These are phyloP conservation scores for Suillus tomentosus DNA, from an alignment of 768 basidiomycete genomes.

Conservation along the genomic window DNA sequence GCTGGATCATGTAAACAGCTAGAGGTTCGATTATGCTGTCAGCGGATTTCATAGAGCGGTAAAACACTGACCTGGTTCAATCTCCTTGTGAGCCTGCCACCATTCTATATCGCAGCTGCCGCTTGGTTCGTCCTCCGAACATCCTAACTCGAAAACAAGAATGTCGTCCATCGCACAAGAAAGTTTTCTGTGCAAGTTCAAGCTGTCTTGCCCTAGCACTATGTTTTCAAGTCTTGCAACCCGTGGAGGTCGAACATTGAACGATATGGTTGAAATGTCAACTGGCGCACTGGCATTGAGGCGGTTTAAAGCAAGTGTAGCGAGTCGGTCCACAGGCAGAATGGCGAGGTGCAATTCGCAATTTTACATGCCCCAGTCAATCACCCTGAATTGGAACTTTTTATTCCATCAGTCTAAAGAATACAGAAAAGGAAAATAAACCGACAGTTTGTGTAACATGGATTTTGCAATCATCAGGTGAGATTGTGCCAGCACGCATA, in stretches of 20 bases:
- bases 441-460: neutral
- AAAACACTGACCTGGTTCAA: neutral
- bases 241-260: neutral
- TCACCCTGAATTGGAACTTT: no score
- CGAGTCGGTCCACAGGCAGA: neutral
- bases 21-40: neutral
- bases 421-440: neutral
- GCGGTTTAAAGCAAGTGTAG: neutral
- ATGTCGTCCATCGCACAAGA: neutral
- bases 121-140: neutral
- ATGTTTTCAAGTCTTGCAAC: neutral
- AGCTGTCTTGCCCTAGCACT: neutral
- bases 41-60: neutral
- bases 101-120: neutral
- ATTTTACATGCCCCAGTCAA: no score
- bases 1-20: neutral
- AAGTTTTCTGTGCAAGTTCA: constrained; percentile 1
- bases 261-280: neutral
- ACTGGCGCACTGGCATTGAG: neutral
- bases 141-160: constrained; percentile 1
- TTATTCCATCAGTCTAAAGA: no score
- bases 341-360: neutral
- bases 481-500: neutral
- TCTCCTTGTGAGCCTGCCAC: neutral
- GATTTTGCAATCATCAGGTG: constrained; percentile 1